These are phyloP conservation scores for Sporothrix globosa DNA, from an alignment of 2,329 filamentous ascomycete species.

Conservation along the genomic window DNA sequence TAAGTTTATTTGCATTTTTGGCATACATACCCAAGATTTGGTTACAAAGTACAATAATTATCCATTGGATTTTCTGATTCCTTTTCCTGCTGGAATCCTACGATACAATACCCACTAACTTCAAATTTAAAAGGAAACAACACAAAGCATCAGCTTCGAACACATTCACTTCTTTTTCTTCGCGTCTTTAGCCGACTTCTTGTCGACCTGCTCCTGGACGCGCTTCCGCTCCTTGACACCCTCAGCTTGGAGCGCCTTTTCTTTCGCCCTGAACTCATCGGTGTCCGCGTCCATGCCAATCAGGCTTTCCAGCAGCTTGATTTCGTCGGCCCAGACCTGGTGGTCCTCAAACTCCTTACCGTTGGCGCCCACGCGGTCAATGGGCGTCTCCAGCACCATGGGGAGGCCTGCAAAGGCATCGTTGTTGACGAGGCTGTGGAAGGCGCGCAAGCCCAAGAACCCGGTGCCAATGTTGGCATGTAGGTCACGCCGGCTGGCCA, in stretches of 20 bases:
- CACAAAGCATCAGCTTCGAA: too few species aligned
- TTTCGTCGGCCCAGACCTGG: conserved; percentile 86
- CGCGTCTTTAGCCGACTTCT: conserved; percentile 66
- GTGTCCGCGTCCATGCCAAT: conserved; percentile 79
- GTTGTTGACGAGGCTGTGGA: conserved; percentile 89
- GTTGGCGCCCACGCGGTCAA: conserved; percentile 68
- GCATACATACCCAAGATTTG: conserved; percentile 29
- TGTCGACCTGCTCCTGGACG: conserved; percentile 77
- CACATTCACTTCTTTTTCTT: conserved; percentile 41
- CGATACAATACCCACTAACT: neutral
- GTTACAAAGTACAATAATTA: conserved; percentile 16
- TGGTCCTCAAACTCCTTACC: conserved; percentile 76
- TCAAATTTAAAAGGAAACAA: neutral
- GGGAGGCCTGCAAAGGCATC: conserved; percentile 74
- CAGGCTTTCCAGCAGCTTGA: conserved; percentile 87
- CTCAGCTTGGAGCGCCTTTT: conserved; percentile 65
- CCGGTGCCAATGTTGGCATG: conserved; percentile 97
- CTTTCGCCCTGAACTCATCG: conserved; percentile 70
- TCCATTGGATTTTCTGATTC: conserved; percentile 34
- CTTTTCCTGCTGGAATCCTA: conserved; percentile 38
- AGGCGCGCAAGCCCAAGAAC: conserved; percentile 85
- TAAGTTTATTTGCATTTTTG: conserved; percentile 25
- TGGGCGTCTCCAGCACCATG: conserved; percentile 96
- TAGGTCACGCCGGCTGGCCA: conserved; percentile 79
- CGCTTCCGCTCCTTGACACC: conserved; percentile 74